Conservation (phyloP, 2,329 filamentous ascomycete species). For the Penicillium hordei region DNA sequence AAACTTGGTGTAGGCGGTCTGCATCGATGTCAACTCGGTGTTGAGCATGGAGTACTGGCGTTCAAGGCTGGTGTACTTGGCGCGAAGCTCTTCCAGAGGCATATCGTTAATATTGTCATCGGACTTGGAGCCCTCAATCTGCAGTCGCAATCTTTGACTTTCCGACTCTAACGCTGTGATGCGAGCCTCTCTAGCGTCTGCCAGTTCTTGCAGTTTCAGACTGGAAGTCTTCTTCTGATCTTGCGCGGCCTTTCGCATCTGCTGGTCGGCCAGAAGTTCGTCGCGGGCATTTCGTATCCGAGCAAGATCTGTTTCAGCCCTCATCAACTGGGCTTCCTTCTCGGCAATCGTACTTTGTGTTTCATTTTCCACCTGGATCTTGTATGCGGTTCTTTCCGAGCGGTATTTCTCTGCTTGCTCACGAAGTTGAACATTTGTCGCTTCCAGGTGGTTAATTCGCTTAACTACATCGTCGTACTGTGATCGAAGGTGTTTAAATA, state of each 20-base stretch:
- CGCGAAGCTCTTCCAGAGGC: slow-evolving; percentile 68
- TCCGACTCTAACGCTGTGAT: slow-evolving; percentile 82
- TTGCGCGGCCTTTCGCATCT: slow-evolving; percentile 73
- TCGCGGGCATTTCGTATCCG: slow-evolving; percentile 82
- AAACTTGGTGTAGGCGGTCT: slow-evolving; percentile 86
- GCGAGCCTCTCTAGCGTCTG: slow-evolving; percentile 73
- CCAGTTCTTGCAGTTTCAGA: slow-evolving; percentile 75
- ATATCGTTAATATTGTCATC: slow-evolving; percentile 57
- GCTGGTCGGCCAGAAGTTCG: slow-evolving; percentile 78
- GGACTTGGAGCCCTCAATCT: slow-evolving; percentile 51
- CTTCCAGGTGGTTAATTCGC: slow-evolving; percentile 86
- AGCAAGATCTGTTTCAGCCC: slow-evolving; percentile 79
- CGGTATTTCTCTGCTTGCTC: slow-evolving; percentile 84
- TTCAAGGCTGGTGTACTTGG: slow-evolving; percentile 71
- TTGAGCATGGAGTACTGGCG: slow-evolving; percentile 81
- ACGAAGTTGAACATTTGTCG: slow-evolving; percentile 77
- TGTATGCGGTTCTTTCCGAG: slow-evolving; percentile 79
- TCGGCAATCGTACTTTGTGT: slow-evolving; percentile 70
- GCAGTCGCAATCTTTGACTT: slow-evolving; percentile 66
- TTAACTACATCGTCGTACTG: slow-evolving; percentile 93
- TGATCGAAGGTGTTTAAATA: slow-evolving; percentile 87
- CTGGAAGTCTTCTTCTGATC: slow-evolving; percentile 71
- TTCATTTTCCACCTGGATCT: slow-evolving; percentile 78
- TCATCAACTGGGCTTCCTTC: slow-evolving; percentile 76
- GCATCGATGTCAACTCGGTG: slow-evolving; percentile 83